A percentile compares a stretch with the other conserved stretches of the same genome.
Conservation (phyloP, 1,139 yeast species). For the Saccharomyces hybrid region DNA sequence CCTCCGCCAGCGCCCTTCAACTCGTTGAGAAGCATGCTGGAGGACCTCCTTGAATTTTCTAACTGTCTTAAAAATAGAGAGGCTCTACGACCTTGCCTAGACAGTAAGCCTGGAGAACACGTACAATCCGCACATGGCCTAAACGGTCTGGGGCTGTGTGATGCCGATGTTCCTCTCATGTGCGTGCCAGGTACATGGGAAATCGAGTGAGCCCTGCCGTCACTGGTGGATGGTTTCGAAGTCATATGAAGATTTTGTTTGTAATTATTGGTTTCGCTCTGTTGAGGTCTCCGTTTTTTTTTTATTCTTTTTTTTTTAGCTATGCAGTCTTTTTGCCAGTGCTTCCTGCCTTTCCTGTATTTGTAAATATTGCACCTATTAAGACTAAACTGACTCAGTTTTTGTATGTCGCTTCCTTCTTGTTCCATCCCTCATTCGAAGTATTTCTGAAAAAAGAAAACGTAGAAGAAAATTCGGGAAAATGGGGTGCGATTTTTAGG, state of each 20-base stretch:
- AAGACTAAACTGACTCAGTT: neutral
- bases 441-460: neutral
- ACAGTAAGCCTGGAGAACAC: conserved; percentile 71
- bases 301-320: neutral
- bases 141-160: conserved; percentile 6
- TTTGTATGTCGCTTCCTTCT: neutral
- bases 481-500: neutral
- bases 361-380: neutral
- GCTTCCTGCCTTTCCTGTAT: neutral
- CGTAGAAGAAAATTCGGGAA: neutral
- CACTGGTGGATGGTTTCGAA: neutral
- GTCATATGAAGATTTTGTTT: neutral
- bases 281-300: neutral
- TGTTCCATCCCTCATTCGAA: neutral
- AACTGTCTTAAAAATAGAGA: conserved; percentile 35
- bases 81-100: conserved; percentile 54
- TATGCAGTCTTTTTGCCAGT: neutral
- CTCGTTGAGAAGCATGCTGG: conserved; percentile 1
- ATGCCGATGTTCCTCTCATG: neutral
- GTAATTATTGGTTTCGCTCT: neutral
- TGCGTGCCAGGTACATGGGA: neutral
- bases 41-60: conserved; percentile 20
- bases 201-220: neutral
- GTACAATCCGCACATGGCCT: conserved; percentile 66
- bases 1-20: conserved; percentile 13